phyloP scores from a whole-genome alignment of 1,284 basidiomycete genomes.

The Naganishia liquefaciens region DNA sequence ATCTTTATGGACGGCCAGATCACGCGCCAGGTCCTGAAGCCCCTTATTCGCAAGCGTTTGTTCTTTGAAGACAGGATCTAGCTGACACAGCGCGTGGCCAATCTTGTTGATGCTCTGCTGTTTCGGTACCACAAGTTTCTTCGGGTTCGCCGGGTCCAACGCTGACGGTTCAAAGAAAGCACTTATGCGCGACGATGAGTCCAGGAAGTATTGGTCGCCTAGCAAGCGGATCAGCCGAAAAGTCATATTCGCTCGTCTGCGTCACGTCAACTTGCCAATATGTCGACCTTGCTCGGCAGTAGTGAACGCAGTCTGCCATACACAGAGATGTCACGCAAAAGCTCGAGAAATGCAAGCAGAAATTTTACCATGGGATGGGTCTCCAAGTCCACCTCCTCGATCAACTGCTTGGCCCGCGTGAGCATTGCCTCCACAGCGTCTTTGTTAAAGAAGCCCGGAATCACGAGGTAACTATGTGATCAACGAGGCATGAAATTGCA shows the following conservation, averaged over 20 bases:
- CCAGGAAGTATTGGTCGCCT: slow-evolving; percentile 89
- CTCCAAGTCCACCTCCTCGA: slow-evolving; percentile 71
- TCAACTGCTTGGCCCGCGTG: slow-evolving; percentile 67
- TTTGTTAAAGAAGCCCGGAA: slow-evolving; percentile 69
- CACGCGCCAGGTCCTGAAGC: slow-evolving; percentile 67
- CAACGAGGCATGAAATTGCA: not conserved
- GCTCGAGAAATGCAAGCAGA: too few species aligned
- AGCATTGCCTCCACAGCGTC: slow-evolving; percentile 67
- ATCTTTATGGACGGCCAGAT: slow-evolving; percentile 75
- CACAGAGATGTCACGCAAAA: not conserved
- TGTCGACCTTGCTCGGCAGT: slow-evolving; percentile 67
- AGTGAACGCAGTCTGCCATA: slow-evolving; percentile 76
- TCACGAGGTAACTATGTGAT: slow-evolving; percentile 66
- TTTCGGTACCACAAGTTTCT: slow-evolving; percentile 71
- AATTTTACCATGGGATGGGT: slow-evolving; percentile 74
- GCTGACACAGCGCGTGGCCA: slow-evolving; percentile 69
- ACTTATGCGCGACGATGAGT: slow-evolving; percentile 74
- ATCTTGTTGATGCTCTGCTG: slow-evolving; percentile 61
- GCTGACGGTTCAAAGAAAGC: slow-evolving; percentile 52
- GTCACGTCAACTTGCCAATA: slow-evolving; percentile 36
- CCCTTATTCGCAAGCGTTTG: slow-evolving; percentile 74
- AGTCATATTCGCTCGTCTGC: not conserved
- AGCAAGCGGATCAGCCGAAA: slow-evolving; percentile 47
- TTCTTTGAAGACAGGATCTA: slow-evolving; percentile 76
- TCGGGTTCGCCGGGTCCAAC: slow-evolving; percentile 39